These are phyloP conservation scores for Nemophila menziesii DNA, from an alignment of 257 asterid species.

Conservation along the genomic window DNA sequence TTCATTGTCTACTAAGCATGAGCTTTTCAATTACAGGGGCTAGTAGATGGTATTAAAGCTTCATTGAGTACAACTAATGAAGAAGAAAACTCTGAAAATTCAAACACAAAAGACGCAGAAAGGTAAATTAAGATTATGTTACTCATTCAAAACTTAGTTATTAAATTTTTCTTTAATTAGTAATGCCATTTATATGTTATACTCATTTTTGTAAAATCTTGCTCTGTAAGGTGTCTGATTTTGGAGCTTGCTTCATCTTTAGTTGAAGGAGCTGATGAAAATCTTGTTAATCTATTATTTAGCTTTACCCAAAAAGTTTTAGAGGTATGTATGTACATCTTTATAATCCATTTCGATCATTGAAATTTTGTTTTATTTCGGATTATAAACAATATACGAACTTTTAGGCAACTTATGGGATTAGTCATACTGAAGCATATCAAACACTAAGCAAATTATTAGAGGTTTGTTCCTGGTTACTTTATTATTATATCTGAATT, in stretches of 20 bases:
- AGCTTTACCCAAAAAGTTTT: slow-evolving; percentile 43
- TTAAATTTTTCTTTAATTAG: too few species aligned
- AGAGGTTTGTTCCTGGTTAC: slow-evolving; percentile 39
- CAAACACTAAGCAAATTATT: slow-evolving; percentile 56
- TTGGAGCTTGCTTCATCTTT: slow-evolving; percentile 72
- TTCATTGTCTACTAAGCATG: too few species aligned
- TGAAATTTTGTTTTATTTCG: slow-evolving; percentile 16
- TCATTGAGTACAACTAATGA: slow-evolving; percentile 22
- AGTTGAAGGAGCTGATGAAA: slow-evolving; percentile 58
- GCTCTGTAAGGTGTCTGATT: slow-evolving; percentile 40
- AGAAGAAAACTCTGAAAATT: slow-evolving; percentile 22
- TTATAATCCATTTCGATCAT: slow-evolving; percentile 10
- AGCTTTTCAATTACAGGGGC: too few species aligned
- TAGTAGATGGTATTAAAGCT: too few species aligned
- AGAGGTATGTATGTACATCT: slow-evolving; percentile 43
- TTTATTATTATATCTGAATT: slow-evolving; percentile 7
- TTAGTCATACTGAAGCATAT: slow-evolving; percentile 58
- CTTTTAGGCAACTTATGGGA: slow-evolving; percentile 44
- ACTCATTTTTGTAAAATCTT: slow-evolving; percentile 12
- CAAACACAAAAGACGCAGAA: slow-evolving; percentile 31
- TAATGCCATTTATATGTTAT: slow-evolving; percentile 3
- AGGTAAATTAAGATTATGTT: slow-evolving; percentile 44
- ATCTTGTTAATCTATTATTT: slow-evolving; percentile 48
- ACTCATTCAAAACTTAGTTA: too few species aligned
- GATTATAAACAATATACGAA: slow-evolving; percentile 5